phyloP scores from a whole-genome alignment of 2,329 filamentous ascomycete genomes.

The Penicillium griseofulvum region DNA sequence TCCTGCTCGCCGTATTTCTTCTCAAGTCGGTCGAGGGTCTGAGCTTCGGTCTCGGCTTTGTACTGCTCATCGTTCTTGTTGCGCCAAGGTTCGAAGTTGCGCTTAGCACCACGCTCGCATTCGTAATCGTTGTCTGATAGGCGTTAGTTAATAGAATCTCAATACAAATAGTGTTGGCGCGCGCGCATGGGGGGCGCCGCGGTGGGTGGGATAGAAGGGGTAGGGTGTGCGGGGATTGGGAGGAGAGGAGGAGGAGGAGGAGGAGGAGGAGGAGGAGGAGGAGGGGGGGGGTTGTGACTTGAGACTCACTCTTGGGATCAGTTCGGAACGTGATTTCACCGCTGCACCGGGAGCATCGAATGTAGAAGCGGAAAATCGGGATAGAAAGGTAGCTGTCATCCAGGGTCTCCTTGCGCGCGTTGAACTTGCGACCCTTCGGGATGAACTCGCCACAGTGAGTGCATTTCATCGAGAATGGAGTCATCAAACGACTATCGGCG shows the following conservation, averaged over 20 bases:
- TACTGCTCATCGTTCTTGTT: constrained; percentile 56
- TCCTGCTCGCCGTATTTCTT: constrained; percentile 65
- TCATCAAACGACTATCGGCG: constrained; percentile 73
- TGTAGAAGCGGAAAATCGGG: constrained; percentile 85
- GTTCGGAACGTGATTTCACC: constrained; percentile 91
- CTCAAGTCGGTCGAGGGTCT: constrained; percentile 80
- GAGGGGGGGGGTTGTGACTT: too few species aligned
- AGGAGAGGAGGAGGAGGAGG: too few species aligned
- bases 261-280: too few species aligned
- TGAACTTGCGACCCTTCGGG: constrained; percentile 93
- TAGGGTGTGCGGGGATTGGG: too few species aligned
- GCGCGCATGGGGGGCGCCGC: too few species aligned
- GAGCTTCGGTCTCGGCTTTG: constrained; percentile 75
- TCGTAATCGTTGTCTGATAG: constrained; percentile 69
- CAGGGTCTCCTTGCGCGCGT: constrained; percentile 87
- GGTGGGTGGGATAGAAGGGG: too few species aligned
- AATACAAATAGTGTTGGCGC: too few species aligned
- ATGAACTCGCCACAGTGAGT: constrained; percentile 67
- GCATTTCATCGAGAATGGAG: constrained; percentile 79
- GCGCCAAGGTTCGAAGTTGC: constrained; percentile 92
- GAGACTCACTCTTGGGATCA: constrained; percentile 71
- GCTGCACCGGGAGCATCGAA: constrained; percentile 80
- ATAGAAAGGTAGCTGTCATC: constrained; percentile 88
- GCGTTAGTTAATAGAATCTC: too few species aligned
- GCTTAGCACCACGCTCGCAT: constrained; percentile 76